Base-by-base conservation (phyloP, 768 basidiomycete species). In the Arthromyces matolae region DNA sequence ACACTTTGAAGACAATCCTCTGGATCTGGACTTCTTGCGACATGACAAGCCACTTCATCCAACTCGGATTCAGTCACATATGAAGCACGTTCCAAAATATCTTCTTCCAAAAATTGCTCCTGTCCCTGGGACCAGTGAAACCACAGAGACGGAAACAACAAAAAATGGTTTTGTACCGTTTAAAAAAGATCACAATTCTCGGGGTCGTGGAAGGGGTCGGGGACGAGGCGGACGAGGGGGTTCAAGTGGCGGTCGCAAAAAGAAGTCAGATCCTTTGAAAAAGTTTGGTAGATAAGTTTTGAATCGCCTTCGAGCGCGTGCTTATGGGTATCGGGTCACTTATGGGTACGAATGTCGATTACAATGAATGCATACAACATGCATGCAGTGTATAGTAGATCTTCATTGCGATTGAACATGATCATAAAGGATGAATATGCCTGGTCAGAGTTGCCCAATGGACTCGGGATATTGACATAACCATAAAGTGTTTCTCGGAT, bases 11-110 rank as follows among this genome's bases (percentile, higher is more conserved):
- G 93, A 97, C 60, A 93, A 98, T 61, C 95, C 95, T 1, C 73
- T 90, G 7, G 94, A 97, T 61, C 76, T 97, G 9, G 91, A 93
- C 46, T 96, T 83, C 62, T 72, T 97, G 36, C 82, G 91, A 2
- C 96, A 98, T 66, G 96, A 99, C 67, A 92, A 93, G 56, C 89
- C 94, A 5, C 72, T 97, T 4, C 91, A 95, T 58, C 93, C 94
- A 0, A 85, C 86, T 22, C 78, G 93, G 37, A 75, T 94, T 9
- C 94, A 96, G 62, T 70, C 92, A 1, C 94, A 98, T 64, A 89
- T 98, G 83, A 97, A 95, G 65, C 89, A 94, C 65, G 83, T 98
- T 4, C 96, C 95, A 1, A 86, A 84, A 46, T 99, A 99, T 62
- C 74, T 98, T 22, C 73, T 96, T 52, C 94, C 95, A 2, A 81